Conservation (phyloP, 495 filamentous ascomycete genomes). For the Aspergillus ellipticus region DNA sequence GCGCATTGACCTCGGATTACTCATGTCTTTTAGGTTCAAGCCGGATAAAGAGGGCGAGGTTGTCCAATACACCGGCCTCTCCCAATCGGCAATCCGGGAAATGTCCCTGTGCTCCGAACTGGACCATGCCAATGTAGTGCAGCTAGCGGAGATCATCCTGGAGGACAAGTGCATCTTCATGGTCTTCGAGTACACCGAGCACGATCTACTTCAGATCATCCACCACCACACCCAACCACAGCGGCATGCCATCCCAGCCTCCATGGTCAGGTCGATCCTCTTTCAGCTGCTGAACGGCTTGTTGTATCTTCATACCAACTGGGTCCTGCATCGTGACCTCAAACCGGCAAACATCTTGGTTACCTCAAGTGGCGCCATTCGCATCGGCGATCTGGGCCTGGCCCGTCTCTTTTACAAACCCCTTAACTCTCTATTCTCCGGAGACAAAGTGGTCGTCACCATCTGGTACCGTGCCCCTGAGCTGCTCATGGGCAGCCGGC, state of each 20-base stretch:
- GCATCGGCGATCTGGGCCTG: slow-evolving; percentile 89
- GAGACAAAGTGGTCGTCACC: slow-evolving; percentile 98
- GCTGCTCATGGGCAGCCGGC: slow-evolving; percentile 80
- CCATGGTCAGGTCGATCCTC: slow-evolving; percentile 85
- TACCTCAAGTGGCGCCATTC: slow-evolving; percentile 81
- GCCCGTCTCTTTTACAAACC: slow-evolving; percentile 93
- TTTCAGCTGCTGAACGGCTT: slow-evolving; percentile 93
- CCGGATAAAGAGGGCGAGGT: slow-evolving; percentile 97
- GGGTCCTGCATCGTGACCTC: slow-evolving; percentile 94
- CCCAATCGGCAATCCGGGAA: slow-evolving; percentile 93
- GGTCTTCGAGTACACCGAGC: slow-evolving; percentile 99
- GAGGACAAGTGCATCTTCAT: slow-evolving; percentile 99
- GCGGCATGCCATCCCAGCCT: slow-evolving; percentile 79
- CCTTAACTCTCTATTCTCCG: slow-evolving; percentile 80
- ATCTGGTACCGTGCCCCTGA: slow-evolving; percentile 99
- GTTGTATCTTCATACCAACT: slow-evolving; percentile 92
- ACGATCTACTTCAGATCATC: slow-evolving; percentile 95
- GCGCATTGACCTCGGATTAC: slow-evolving; percentile 4
- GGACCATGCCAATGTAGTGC: slow-evolving; percentile 83
- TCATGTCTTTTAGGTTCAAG: slow-evolving; percentile 69
- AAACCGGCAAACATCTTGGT: slow-evolving; percentile 99
- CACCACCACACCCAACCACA: slow-evolving; percentile 92
- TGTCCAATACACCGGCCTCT: slow-evolving; percentile 94
- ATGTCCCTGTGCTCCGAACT: slow-evolving; percentile 98
- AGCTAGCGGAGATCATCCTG: slow-evolving; percentile 90